Base-by-base conservation (phyloP, 2,329 filamentous ascomycete genomes). In the Aspergillus sp. region DNA sequence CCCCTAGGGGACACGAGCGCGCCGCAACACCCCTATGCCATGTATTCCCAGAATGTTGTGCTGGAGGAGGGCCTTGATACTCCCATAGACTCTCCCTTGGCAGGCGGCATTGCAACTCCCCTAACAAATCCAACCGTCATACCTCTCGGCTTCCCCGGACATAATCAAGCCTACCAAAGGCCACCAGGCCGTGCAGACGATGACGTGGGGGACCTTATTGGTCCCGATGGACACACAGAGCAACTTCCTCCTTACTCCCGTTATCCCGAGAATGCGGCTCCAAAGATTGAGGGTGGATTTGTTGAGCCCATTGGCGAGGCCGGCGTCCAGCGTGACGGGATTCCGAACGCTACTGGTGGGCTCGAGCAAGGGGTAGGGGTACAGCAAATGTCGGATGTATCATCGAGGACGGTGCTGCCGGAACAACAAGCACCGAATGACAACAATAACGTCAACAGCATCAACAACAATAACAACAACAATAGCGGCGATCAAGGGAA, bases 231-330 rank as follows among this genome's bases (percentile, higher is more conserved):
- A 1, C 90, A 96, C 62, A 85, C 86, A 1, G 91, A 97, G 67
- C 88, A 95, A 65, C 73, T 96, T 15, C 91, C 91, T 10, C 91
- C 91, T 0, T 97, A 97, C 63, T 88, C 88, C 12, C 79, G 89
- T 64, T 96, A 94, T 67, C 88, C 90, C 2, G 87, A 94, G 45
- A 85, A 88, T 48, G 74, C 84, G 70, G 67, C 78, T 63, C 62
- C 79, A 66, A 74, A 89, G 79, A 60, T 62, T 1, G 70, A 73
- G 22, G 71, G 71, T 22, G 50, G 55, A n/a, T 49, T 48, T 30
- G 25, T 30, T 41, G 59, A 61, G 45, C 49, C 50, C 23, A 52
- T 58, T 23, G 50, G 53, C 37, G 59, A 58, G 52, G 51, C 56
- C 30, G 53, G 76, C 5, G 55, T 74, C 2, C 79, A 82, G 2